phyloP scores from a whole-genome alignment of 129 eudicot genomes.

The Saussurea involucrata region DNA sequence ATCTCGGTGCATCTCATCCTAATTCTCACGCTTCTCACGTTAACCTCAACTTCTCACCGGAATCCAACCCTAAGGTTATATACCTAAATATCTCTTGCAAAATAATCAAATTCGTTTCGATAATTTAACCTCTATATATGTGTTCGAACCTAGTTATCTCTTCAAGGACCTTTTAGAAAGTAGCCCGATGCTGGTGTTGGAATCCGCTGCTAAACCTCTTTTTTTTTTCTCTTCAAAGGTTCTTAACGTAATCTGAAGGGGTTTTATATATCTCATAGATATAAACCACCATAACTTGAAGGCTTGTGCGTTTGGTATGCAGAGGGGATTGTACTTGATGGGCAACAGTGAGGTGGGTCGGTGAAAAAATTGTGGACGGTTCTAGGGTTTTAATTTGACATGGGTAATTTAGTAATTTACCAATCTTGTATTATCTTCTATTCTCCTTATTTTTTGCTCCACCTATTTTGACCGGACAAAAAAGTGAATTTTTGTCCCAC shows the following conservation, averaged over 20 bases:
- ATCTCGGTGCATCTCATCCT: no score
- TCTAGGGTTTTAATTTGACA: neutral
- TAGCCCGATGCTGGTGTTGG: neutral
- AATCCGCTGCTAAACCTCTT: neutral
- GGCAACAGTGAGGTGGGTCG: neutral
- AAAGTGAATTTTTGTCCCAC: neutral
- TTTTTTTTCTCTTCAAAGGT: neutral
- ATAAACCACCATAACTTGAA: neutral
- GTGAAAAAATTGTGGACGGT: neutral
- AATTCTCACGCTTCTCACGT: no score
- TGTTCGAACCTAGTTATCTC: no score
- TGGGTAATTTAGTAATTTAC: neutral
- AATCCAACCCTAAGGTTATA: no score
- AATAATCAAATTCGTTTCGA: no score
- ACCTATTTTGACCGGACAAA: neutral
- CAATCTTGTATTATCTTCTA: neutral
- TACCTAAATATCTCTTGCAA: no score
- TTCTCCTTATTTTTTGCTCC: neutral
- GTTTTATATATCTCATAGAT: neutral
- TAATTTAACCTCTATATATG: no score
- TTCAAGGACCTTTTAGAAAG: no score
- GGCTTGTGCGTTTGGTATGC: neutral
- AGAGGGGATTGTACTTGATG: no score
- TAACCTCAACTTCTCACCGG: no score
- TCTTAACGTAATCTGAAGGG: neutral